Base-by-base conservation (phyloP, 2,329 filamentous ascomycete genomes). In the Penicillium brasilianum region DNA sequence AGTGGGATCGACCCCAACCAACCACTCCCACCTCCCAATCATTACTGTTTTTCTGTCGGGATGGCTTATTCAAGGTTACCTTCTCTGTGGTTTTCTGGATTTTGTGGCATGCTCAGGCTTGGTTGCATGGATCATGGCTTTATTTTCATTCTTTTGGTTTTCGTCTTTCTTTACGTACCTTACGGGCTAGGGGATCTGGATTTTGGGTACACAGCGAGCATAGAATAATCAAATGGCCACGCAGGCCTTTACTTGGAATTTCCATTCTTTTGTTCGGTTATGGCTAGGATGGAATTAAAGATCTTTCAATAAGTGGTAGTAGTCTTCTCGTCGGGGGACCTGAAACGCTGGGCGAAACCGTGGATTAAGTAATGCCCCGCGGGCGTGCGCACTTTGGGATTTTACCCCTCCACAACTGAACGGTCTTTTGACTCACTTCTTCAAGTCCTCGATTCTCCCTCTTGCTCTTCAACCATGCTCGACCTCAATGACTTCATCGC, bases 401-500 rank as follows among this genome's bases (percentile, higher is more conserved):
- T 70, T 69, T 70, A 65, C 68, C 68, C 68, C 68, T 70, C 68
- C 67, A 68, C 64, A 66, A 63, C 51, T 55, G 39, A 36, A 25
- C 22, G 30, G n/a, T 34, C 49, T 48, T 52, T 61, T 67, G 65
- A 69, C 63, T 69, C 66, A 66, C 57, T 58, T 46, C 55, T 49
- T 41, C 14, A 30, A 48, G 37, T 53, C 57, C 57, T 62, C 55
- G 18, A 41, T 59, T 30, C 56, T 37, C 34, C 30, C 48, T 37
- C 53, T 54, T 32, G 48, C 30, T 18, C n/a, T 20, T 41, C 59
- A 70, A 78, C 70, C 57, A 92, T 92, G 90, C 84, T 92, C 69
- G 91, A 93, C 81, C 84, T 92, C 58, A 84, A 86, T 69, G 90
- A 93, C 75, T 92, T 94, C 76, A 89, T 94, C 73, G 80, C 86